Evolutionary conservation across 2,329 filamentous ascomycete genomes (phyloP), one percentile per base, ranked within the genome.

Genomic region (Fusarium agapanthi): DNA sequence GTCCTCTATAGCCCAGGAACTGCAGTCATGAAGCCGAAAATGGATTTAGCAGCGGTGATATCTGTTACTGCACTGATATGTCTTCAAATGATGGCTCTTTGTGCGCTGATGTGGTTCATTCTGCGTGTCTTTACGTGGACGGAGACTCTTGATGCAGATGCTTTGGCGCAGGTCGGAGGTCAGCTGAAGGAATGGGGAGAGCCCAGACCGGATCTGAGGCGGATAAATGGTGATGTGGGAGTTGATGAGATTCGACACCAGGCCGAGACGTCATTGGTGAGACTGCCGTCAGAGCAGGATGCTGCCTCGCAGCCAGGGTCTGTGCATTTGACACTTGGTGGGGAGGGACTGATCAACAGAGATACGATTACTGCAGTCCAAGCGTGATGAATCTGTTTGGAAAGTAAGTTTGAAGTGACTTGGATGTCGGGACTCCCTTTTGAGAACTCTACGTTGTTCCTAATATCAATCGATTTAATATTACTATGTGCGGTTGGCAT

Each of bases 141-240:
- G 3, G 14, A n/a, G 3, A 38, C 37, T 16, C 50, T 76, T 10
- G 61, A 73, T 28, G 69, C 71, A 0, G 63, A 73, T n/a, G 35
- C 64, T 6, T 11, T 75, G n/a, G 37, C 44, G 7, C 54, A 61
- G 22, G 61, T 67, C 3, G 64, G 57, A 3, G 51, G 50, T 2
- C 61, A 70, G 14, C 41, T 72, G 15, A 56, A 62, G 37, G 68
- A 72, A 32, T 65, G 37, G 45, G 61, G 50, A 18, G 48, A 70
- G 38, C 37, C 50, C 1, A 65, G 61, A 5, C 24, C 60, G 5
- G 32, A 44, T 0, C 41, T 59, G 13, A 22, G 3, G 8, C 28
- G 53, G 6, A 40, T 62, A 1, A 15, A 35, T 38, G 53, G 65
- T 9, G 20, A 72, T 18, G 44, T 65, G 7, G 51, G 60, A 30